phyloP scores from a whole-genome alignment of 768 basidiomycete genomes.

The Hemileccinum rubropunctum region DNA sequence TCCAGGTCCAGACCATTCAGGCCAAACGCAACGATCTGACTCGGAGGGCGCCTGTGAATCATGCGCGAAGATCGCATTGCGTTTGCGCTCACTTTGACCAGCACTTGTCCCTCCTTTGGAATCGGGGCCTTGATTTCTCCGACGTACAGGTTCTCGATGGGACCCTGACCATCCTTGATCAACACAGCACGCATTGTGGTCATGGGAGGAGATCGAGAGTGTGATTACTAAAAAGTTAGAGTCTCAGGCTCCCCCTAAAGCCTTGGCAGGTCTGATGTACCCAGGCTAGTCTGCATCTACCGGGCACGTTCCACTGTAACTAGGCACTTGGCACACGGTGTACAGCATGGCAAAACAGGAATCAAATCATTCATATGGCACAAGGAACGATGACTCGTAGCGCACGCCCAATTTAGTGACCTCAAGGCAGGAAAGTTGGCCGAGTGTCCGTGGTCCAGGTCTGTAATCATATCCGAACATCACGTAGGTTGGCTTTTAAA shows the following conservation, averaged over 20 bases:
- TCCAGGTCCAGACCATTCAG: constrained; percentile 83
- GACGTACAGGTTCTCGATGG: constrained; percentile 73
- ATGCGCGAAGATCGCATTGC: not conserved
- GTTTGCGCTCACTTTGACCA: constrained; percentile 68
- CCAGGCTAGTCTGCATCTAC: too few species aligned
- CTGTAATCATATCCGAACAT: constrained; percentile 4
- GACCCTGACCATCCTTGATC: constrained; percentile 73
- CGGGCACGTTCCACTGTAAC: not conserved
- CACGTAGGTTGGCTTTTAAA: not conserved
- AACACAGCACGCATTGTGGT: constrained; percentile 72
- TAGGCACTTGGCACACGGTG: not conserved
- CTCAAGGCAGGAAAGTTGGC: not conserved
- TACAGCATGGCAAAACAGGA: not conserved
- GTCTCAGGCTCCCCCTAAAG: not conserved
- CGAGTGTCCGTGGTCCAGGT: too few species aligned
- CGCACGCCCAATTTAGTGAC: too few species aligned
- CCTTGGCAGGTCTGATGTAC: not conserved
- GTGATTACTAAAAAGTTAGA: too few species aligned
- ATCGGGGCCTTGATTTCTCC: constrained; percentile 66
- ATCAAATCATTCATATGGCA: not conserved
- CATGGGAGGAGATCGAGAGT: not conserved
- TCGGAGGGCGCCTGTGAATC: constrained; percentile 1
- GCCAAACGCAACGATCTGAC: constrained; percentile 83
- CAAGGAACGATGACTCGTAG: too few species aligned
- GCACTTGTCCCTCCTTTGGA: constrained; percentile 56